These are phyloP conservation scores for Entomortierella chlamydospora DNA, from an alignment of 192 early-diverging fungal genomes.

Conservation along the genomic window DNA sequence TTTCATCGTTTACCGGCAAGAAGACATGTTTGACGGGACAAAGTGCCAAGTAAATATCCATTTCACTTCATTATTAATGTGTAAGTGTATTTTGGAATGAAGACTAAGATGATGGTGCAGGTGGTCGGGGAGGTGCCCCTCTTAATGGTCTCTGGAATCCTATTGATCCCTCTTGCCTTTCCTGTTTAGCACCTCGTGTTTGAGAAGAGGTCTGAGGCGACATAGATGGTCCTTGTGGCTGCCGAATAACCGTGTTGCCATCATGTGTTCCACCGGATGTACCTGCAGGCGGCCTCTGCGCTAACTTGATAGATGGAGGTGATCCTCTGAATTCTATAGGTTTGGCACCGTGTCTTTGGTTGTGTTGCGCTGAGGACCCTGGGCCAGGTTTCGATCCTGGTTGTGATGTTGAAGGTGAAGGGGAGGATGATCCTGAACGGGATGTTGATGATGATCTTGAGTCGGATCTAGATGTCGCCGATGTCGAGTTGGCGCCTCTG, in stretches of 20 bases:
- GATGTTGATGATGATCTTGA: conserved; percentile 23
- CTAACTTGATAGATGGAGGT: conserved; percentile 4
- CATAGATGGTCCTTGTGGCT: conserved; percentile 31
- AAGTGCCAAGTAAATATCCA: too few relatives aligned
- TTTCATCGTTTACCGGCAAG: too few relatives aligned
- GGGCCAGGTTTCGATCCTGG: neutral
- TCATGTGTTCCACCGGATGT: neutral
- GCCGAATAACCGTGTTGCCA: conserved; percentile 12
- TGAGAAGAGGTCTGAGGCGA: neutral
- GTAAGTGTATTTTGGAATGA: neutral
- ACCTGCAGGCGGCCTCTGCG: neutral
- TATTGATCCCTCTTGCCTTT: conserved; percentile 9
- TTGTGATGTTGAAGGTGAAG: neutral
- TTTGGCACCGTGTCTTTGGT: conserved; percentile 1
- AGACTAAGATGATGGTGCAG: too few relatives aligned
- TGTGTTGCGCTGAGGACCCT: neutral
- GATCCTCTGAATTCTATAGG: conserved; percentile 32
- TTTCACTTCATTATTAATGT: neutral
- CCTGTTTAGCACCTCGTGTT: neutral
- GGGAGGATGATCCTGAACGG: neutral
- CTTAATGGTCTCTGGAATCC: conserved; percentile 21
- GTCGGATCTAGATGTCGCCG: neutral
- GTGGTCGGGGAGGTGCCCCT: neutral
- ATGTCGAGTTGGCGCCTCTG: too few relatives aligned
- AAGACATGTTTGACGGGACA: too few relatives aligned